Evolutionary conservation across 2,329 filamentous ascomycete species (phyloP).

Genomic region (Cadophora sp.): DNA sequence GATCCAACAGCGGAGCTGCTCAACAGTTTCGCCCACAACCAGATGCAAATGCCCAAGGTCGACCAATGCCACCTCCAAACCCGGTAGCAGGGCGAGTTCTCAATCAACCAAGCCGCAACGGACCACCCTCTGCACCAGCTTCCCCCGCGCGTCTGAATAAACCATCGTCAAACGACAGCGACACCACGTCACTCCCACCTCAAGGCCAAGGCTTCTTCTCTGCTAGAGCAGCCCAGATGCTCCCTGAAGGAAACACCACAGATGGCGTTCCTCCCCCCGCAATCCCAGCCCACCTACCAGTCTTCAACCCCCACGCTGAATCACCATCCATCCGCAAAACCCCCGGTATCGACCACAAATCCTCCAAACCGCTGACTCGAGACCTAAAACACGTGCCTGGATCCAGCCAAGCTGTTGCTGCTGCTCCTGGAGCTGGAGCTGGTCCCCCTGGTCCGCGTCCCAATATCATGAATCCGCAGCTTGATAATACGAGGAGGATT

Average conservation of each 20-base stretch:
- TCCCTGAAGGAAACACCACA: constrained; percentile 52
- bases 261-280: constrained; percentile 44
- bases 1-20: constrained; percentile 36
- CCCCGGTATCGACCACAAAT: constrained; percentile 81
- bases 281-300: constrained; percentile 54
- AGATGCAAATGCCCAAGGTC: constrained; percentile 24
- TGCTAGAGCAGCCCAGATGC: constrained; percentile 66
- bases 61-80: constrained; percentile 27
- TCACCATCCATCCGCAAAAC: constrained; percentile 90
- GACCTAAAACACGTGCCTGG: constrained; percentile 58
- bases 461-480: constrained; percentile 58
- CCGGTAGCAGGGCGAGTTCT: constrained; percentile 37
- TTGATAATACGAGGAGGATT: constrained; percentile 62
- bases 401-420: constrained; percentile 38
- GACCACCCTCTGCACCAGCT: constrained; percentile 35
- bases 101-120: constrained; percentile 43
- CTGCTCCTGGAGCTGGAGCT: constrained; percentile 10
- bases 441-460: constrained; percentile 46
- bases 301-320: constrained; percentile 77
- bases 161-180: constrained; percentile 25
- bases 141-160: constrained; percentile 36
- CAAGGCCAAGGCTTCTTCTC: constrained; percentile 67
- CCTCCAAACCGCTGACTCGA: constrained; percentile 72
- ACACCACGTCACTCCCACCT: constrained; percentile 33
- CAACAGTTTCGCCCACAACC: constrained; percentile 31